A percentile compares a stretch with the other conserved stretches of the same genome.
Evolutionary conservation across 1,139 yeast species (phyloP).

Genomic region (Saccharomycopsis phalli): DNA sequence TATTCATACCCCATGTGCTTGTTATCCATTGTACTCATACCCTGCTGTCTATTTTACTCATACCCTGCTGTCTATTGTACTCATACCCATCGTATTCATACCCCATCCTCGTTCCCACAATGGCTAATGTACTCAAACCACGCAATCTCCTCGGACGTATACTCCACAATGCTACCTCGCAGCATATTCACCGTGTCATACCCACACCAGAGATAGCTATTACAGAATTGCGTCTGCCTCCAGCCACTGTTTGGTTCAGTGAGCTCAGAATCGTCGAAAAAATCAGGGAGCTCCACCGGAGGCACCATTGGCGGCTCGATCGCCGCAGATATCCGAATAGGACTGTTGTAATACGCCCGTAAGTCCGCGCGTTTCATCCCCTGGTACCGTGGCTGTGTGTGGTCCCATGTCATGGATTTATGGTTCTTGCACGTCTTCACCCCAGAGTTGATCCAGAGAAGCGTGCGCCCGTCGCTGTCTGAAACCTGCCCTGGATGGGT

Average conservation of each 20-base stretch:
- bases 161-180: constrained; percentile 20
- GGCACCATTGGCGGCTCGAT: constrained; percentile 27
- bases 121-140: constrained; percentile 25
- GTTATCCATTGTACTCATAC: too few relatives aligned
- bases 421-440: constrained; percentile 40
- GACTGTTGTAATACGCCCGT: constrained; percentile 23
- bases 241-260: constrained; percentile 28
- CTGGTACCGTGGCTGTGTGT: constrained; percentile 25
- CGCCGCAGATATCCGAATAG: constrained; percentile 26
- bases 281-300: too few relatives aligned
- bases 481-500: constrained; percentile 38
- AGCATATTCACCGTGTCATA: constrained; percentile 25
- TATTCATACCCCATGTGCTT: too few relatives aligned
- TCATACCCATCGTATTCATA: neutral
- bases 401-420: constrained; percentile 28
- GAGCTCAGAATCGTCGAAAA: neutral
- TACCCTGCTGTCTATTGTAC: too few relatives aligned
- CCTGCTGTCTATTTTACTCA: too few relatives aligned
- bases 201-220: constrained; percentile 38
- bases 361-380: constrained; percentile 22
- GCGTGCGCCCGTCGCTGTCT: constrained; percentile 30
- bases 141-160: constrained; percentile 16
- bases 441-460: constrained; percentile 50
- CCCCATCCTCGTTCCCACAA: constrained; percentile 21
- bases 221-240: constrained; percentile 30